Conservation (phyloP, 768 basidiomycete species). For the Hortiboletus campestris region DNA sequence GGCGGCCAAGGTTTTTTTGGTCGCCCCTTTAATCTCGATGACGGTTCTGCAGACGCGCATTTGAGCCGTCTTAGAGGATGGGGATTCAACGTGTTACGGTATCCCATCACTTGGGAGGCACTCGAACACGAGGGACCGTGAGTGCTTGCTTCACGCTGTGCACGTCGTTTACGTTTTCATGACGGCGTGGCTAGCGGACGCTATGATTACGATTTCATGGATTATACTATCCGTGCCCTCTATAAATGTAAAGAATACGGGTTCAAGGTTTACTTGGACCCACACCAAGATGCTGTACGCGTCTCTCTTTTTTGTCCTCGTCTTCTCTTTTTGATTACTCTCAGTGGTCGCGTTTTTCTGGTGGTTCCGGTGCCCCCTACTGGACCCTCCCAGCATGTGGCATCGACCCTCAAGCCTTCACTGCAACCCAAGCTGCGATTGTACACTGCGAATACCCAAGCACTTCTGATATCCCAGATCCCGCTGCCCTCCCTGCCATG, state of each 20-base stretch:
- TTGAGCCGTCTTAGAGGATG: slow-evolving; percentile 82
- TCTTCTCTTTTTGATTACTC: not conserved
- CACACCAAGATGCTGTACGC: slow-evolving; percentile 93
- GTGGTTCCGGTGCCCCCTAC: slow-evolving; percentile 91
- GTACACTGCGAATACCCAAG: slow-evolving; percentile 87
- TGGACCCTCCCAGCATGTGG: slow-evolving; percentile 94
- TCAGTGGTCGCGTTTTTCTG: slow-evolving; percentile 94
- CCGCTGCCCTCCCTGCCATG: slow-evolving; percentile 84
- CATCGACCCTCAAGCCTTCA: slow-evolving; percentile 81
- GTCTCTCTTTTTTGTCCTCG: not conserved
- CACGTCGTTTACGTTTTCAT: not conserved
- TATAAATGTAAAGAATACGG: slow-evolving; percentile 90
- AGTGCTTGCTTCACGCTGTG: slow-evolving; percentile 39
- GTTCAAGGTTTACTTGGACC: slow-evolving; percentile 90
- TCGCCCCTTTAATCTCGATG: slow-evolving; percentile 79
- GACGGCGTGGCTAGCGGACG: slow-evolving; percentile 54
- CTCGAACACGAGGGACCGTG: slow-evolving; percentile 94
- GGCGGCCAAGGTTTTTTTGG: slow-evolving; percentile 73
- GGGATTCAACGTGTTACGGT: slow-evolving; percentile 88
- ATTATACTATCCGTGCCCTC: slow-evolving; percentile 86
- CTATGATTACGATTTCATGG: slow-evolving; percentile 90
- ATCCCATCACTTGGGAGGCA: slow-evolving; percentile 92
- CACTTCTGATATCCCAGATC: slow-evolving; percentile 53
- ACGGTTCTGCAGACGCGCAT: slow-evolving; percentile 83
- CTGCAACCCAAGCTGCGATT: slow-evolving; percentile 80